Percentiles rank a stretch among this genome's conserved stretches.
Conservation (phyloP, 2,329 filamentous ascomycete genomes). For the Rhynchosporium agropyri region DNA sequence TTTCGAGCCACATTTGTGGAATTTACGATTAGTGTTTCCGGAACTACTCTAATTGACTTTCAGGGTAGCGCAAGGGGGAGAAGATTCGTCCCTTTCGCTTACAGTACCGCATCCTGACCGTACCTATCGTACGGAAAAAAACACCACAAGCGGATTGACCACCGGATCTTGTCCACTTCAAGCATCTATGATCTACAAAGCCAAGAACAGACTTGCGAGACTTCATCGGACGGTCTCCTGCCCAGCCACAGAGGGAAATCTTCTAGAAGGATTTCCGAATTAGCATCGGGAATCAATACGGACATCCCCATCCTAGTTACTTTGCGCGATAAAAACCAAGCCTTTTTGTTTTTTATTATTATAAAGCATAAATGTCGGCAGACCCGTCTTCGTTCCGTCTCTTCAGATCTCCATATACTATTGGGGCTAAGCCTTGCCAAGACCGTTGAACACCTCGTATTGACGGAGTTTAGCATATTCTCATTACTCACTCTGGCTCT, state of each 20-base stretch:
- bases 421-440: background rate
- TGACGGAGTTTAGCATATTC: background rate
- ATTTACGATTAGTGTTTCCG: background rate
- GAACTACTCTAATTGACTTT: background rate
- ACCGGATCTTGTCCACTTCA: background rate
- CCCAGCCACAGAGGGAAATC: background rate
- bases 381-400: background rate
- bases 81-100: background rate
- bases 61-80: background rate
- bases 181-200: background rate
- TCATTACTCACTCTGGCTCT: conserved; percentile 2
- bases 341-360: background rate
- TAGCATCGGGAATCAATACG: background rate
- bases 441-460: background rate
- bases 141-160: background rate
- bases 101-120: background rate
- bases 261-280: background rate
- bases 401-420: background rate
- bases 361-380: conserved; percentile 4
- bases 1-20: background rate
- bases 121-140: background rate
- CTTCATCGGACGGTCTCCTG: background rate
- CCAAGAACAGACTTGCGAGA: background rate
- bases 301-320: background rate
- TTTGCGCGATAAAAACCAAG: background rate